These are phyloP conservation scores for Backusella luteola DNA, from an alignment of 192 early-diverging fungal species.

Conservation along the genomic window DNA sequence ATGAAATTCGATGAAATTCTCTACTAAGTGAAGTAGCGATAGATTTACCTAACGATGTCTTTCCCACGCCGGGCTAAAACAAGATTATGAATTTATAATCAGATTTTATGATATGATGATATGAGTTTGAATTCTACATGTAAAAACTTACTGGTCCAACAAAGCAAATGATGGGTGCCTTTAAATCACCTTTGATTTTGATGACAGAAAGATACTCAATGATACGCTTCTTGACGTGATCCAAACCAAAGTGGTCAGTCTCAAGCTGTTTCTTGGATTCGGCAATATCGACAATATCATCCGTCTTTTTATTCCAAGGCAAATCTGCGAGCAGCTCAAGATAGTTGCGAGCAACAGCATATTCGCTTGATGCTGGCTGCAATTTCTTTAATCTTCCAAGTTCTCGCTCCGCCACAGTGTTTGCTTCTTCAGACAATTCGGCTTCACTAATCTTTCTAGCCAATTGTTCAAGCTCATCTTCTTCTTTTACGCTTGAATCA, in stretches of 20 bases:
- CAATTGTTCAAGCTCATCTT: constrained; percentile 68
- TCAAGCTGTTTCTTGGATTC: constrained; percentile 66
- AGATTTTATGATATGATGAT: neutral
- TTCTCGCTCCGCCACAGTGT: constrained; percentile 60
- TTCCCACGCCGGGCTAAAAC: constrained; percentile 60
- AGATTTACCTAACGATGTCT: constrained; percentile 77
- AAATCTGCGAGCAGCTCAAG: constrained; percentile 73
- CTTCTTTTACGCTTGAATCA: constrained; percentile 42
- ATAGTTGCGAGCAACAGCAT: constrained; percentile 75
- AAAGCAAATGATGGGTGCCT: constrained; percentile 74
- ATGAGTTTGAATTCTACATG: neutral
- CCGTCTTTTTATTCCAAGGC: constrained; percentile 68
- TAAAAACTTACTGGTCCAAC: constrained; percentile 56
- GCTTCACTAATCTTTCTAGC: constrained; percentile 55
- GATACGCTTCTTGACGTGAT: constrained; percentile 80
- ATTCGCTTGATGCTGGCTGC: constrained; percentile 75
- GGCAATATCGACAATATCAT: constrained; percentile 68
- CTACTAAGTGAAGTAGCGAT: constrained; percentile 74
- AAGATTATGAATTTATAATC: constrained; percentile 5
- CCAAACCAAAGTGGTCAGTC: constrained; percentile 74
- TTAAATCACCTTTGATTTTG: constrained; percentile 66
- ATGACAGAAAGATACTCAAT: constrained; percentile 81
- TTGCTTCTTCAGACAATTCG: constrained; percentile 61
- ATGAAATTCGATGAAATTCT: constrained; percentile 80
- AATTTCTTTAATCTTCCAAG: constrained; percentile 67